Evolutionary conservation across 1,284 basidiomycete species (phyloP).

Genomic region (Moniliophthora roreri): DNA sequence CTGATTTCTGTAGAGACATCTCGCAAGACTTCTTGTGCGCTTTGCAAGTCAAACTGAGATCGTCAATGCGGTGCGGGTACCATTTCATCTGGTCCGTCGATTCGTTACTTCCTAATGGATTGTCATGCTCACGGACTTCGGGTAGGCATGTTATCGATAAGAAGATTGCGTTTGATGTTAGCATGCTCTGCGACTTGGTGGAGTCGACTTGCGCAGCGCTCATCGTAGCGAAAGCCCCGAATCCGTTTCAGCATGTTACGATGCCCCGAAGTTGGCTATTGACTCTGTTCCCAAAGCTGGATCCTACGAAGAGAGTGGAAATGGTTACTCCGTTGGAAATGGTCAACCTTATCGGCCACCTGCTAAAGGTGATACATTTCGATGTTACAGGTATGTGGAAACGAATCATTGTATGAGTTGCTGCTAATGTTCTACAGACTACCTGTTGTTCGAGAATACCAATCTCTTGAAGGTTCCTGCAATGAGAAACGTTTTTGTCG

Average conservation of each 20-base stretch:
- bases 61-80: not conserved
- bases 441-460: not conserved
- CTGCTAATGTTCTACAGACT: not conserved
- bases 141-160: not conserved
- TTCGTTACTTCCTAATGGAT: not conserved
- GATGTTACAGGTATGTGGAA: not conserved
- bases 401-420: too few species aligned
- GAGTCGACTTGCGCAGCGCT: not conserved
- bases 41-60: not conserved
- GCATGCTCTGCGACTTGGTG: conserved; percentile 1
- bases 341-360: not conserved
- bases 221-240: not conserved
- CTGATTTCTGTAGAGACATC: not conserved
- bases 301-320: not conserved
- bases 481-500: not conserved
- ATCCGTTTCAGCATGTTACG: not conserved
- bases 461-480: not conserved
- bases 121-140: not conserved
- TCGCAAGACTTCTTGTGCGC: not conserved
- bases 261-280: conserved; percentile 2
- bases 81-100: not conserved
- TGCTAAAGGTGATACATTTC: not conserved
- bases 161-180: not conserved
- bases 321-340: not conserved
- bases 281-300: not conserved